Conservation (phyloP, 495 filamentous ascomycete species). For the Penicillium subrubescens region DNA sequence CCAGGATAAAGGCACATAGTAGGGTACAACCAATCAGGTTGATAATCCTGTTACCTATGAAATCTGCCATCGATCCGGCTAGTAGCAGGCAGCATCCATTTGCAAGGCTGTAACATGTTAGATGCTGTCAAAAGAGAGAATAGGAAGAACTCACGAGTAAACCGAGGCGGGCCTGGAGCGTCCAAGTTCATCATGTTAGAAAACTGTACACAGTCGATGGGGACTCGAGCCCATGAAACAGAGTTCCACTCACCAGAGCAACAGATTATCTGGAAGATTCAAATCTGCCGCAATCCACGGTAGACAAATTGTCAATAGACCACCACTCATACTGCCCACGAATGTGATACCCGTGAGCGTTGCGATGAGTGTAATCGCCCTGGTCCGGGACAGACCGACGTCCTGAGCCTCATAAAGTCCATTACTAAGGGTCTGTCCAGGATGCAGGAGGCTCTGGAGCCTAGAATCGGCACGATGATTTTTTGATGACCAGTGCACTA, state of each 20-base stretch:
- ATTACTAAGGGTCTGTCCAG: background rate
- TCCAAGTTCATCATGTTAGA: background rate
- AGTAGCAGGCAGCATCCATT: constrained; percentile 52
- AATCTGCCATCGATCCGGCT: constrained; percentile 54
- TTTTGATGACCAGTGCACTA: background rate
- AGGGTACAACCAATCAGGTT: constrained; percentile 50
- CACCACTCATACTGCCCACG: constrained; percentile 26
- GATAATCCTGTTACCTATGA: constrained; percentile 46
- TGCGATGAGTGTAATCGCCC: constrained; percentile 21
- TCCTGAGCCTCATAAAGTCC: background rate
- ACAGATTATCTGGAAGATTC: constrained; percentile 23
- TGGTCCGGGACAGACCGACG: constrained; percentile 11
- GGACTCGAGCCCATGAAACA: background rate
- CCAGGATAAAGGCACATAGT: constrained; percentile 45
- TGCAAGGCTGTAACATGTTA: constrained; percentile 33
- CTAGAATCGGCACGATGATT: background rate
- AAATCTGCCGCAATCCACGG: constrained; percentile 24
- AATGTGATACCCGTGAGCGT: constrained; percentile 26
- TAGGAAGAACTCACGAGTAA: constrained; percentile 20
- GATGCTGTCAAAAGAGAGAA: background rate
- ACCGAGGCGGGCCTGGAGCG: constrained; percentile 23
- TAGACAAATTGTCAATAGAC: constrained; percentile 23
- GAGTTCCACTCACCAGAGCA: constrained; percentile 19
- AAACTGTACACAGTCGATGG: background rate
- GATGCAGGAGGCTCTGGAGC: background rate